Evolutionary conservation across 768 basidiomycete species (phyloP), one percentile per base, ranked within the genome.

Genomic region (Trametes coccinea): DNA sequence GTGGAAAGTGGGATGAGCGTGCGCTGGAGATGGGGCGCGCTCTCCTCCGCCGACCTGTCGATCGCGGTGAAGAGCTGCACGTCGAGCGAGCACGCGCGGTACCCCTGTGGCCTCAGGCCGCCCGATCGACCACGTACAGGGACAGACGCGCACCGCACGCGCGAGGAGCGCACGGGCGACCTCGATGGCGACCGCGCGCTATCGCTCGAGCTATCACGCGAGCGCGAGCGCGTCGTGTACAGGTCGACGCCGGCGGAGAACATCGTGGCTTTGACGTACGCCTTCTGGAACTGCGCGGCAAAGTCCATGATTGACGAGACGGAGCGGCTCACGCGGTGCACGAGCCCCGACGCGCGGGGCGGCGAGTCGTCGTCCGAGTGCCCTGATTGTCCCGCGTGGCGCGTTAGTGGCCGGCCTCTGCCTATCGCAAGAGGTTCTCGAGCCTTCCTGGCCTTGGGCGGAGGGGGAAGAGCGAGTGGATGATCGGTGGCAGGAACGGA

Each of bases 261-360:
- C 69, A 82, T 72, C 5, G 85, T 79, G 34, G 83, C 81, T 47
- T 76, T 73, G 61, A 87, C 79, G 64, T 86, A 88, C 39, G 81
- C 83, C 17, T 75, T 76, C 70, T 88, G 86, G 66, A 88, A 75
- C 10, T 80, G 80, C 60, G 79, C 79, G 6, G 85, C 87, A 0
- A 82, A 73, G 67, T 79, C 81, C 44, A 86, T 71, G 49, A 87
- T 70, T 49, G 75, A 76, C 17, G 71, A 61, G 13, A 79, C 75
- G 3, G 79, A 78, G 52, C 74, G 73, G 27, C 72, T 63, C 49
- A 79, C 71, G 30, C 71, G 77, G 29, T 63, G 53, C 17, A 67
- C 69, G 30, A 72, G 63, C 49, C 61, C 47, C 56, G 62, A 53
- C 16, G 62, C 29, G 29, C 41, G 13, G 10, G 40, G 41, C 49